Conservation (phyloP, 2,329 filamentous ascomycete genomes). For the Calonectria montana region DNA sequence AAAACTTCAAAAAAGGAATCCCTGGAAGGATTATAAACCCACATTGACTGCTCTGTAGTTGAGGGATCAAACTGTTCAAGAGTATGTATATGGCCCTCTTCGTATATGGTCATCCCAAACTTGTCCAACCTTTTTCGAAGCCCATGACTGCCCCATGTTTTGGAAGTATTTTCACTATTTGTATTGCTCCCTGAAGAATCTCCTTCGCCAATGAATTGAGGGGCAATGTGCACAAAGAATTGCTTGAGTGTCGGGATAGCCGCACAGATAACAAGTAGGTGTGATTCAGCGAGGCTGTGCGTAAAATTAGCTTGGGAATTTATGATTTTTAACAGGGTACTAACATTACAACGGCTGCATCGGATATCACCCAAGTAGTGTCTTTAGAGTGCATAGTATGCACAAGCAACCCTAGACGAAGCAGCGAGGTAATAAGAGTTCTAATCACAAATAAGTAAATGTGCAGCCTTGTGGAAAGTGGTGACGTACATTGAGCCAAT, state of each 20-base stretch:
- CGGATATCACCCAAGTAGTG: slow-evolving; percentile 29
- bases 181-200: neutral
- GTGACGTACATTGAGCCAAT: slow-evolving; percentile 45
- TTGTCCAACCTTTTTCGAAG: neutral
- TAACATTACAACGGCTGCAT: neutral
- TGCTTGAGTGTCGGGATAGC: slow-evolving; percentile 26
- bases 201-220: slow-evolving; percentile 7
- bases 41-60: neutral
- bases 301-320: accelerated
- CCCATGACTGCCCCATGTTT: neutral
- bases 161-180: neutral
- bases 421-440: slow-evolving; percentile 28
- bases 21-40: neutral
- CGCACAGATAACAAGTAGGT: slow-evolving; percentile 29
- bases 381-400: neutral
- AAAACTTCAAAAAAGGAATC: neutral
- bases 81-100: neutral
- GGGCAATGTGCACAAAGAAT: slow-evolving; percentile 27
- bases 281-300: slow-evolving; percentile 25
- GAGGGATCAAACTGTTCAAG: neutral
- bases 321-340: neutral
- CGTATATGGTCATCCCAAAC: neutral
- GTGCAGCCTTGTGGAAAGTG: no score
- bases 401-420: slow-evolving; percentile 25
- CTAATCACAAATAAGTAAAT: neutral